Evolutionary conservation across 2,329 filamentous ascomycete species (phyloP), one percentile per base, ranked within the genome.

Genomic region (Raffaelea albimanens): DNA sequence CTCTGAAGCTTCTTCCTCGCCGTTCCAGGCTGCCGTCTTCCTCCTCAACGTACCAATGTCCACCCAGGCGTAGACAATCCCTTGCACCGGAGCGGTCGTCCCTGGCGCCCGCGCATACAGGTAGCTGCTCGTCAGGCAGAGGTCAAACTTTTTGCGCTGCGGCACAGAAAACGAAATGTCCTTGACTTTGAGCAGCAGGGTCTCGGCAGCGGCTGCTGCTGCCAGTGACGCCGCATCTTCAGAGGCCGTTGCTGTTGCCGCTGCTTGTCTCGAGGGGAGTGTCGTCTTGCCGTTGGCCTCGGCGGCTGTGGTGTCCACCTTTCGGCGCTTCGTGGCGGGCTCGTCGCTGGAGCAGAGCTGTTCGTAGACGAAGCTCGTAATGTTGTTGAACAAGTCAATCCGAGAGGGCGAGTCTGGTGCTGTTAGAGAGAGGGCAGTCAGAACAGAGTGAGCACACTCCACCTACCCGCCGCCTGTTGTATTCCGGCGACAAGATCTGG

Each of bases 161-260:
- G 82, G 82, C 4, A 83, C 70, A 1, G 78, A 76, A n/a, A 84
- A 69, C 0, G 80, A 84, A 19, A 85, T 79, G 40, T 83, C 81
- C 60, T 80, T 81, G 50, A 84, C 68, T 53, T 76, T 75, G 18
- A 83, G 66, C 22, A 82, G 61, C 0, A 82, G 63, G 7, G 67
- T 56, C 54, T 82, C 78, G 5, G 67, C 63, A 2, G 67, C 65
- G 0, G 53, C 51, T 0, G 48, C 48, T 1, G 20, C 38, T 8
- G 41, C 31, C 59, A 57, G 48, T 16, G 47, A 44, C 33, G 45
- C 53, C 46, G 48, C 52, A 50, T 44, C 45, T 22, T 45, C 45
- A 20, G 50, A 34, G n/a, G 40, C 19, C 18, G 40, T 23, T 43
- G 33, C 41, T 42, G 22, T 39, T 43, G 19, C 19, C 38, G 40